Evolutionary conservation across 2,329 filamentous ascomycete genomes (phyloP).

Genomic region (Paramyrothecium sp.): DNA sequence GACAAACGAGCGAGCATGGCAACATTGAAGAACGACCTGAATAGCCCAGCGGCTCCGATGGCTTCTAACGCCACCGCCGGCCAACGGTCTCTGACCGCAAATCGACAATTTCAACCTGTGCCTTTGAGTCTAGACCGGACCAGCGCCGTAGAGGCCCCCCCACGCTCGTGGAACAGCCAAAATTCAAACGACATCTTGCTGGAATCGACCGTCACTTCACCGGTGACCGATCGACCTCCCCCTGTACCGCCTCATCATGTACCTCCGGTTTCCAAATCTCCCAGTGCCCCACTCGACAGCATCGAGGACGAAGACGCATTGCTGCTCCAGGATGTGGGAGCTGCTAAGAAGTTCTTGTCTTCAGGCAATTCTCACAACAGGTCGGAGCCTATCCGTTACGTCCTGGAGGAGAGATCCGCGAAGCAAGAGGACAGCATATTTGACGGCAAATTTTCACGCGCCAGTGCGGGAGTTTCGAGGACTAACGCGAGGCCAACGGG

Average conservation of each 20-base stretch:
- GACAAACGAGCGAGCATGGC: constrained; percentile 53
- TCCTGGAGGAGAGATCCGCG: constrained; percentile 24
- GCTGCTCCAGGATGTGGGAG: constrained; percentile 51
- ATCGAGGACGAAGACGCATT: constrained; percentile 53
- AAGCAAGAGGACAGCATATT: constrained; percentile 56
- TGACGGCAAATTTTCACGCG: constrained; percentile 41
- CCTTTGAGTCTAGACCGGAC: constrained; percentile 47
- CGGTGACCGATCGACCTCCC: constrained; percentile 34
- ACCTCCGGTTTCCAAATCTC: constrained; percentile 23
- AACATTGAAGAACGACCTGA: constrained; percentile 42
- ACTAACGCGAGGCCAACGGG: constrained; percentile 31
- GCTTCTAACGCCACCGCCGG: constrained; percentile 22
- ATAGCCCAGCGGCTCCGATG: not conserved
- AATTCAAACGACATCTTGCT: constrained; percentile 46
- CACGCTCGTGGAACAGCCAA: constrained; percentile 51
- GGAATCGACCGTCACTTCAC: constrained; percentile 32
- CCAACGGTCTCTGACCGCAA: constrained; percentile 45
- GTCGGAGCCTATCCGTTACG: constrained; percentile 37
- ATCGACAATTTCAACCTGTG: constrained; percentile 39
- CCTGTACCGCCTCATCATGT: constrained; percentile 38
- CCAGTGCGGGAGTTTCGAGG: constrained; percentile 34
- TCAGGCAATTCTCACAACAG: constrained; percentile 19
- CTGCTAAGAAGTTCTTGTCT: constrained; percentile 45
- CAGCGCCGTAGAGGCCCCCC: constrained; percentile 41
- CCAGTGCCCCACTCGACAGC: constrained; percentile 33